These are phyloP conservation scores for Sugiyamaella sp. DNA, from an alignment of 1,139 yeast species.

Conservation along the genomic window DNA sequence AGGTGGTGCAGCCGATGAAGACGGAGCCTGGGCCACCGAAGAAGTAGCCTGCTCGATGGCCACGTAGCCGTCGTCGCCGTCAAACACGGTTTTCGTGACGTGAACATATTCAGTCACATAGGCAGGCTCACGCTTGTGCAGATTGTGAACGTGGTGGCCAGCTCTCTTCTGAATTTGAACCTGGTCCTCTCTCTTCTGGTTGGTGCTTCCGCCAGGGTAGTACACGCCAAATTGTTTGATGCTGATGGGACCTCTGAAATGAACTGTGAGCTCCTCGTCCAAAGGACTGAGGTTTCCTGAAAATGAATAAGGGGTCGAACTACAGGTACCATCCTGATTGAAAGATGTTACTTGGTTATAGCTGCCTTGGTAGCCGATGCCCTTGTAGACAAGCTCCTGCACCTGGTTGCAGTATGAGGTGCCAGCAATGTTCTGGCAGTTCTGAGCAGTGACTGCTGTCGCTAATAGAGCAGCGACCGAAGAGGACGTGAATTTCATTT, in stretches of 20 bases:
- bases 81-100: conserved; percentile 75
- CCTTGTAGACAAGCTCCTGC: conserved; percentile 64
- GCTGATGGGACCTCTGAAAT: conserved; percentile 89
- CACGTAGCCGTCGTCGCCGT: conserved; percentile 54
- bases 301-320: conserved; percentile 55
- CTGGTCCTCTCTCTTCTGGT: conserved; percentile 44
- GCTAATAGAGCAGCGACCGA: conserved; percentile 23
- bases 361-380: conserved; percentile 79
- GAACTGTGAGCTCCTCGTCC: conserved; percentile 87
- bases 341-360: conserved; percentile 72
- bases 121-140: conserved; percentile 54
- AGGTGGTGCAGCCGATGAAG: conserved; percentile 29
- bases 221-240: conserved; percentile 80
- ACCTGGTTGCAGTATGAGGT: conserved; percentile 82
- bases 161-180: conserved; percentile 30
- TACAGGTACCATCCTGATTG: conserved; percentile 63
- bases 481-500: conserved; percentile 11
- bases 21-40: conserved; percentile 28
- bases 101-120: conserved; percentile 49
- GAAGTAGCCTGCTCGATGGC: conserved; percentile 32
- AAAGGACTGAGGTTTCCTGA: conserved; percentile 81
- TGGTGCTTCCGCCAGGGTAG: conserved; percentile 40
- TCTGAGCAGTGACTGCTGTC: conserved; percentile 27
- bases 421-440: conserved; percentile 49
- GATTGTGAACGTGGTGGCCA: conserved; percentile 56